phyloP scores from a whole-genome alignment of 768 basidiomycete genomes.

The Lactarius pseudohatsudake region DNA sequence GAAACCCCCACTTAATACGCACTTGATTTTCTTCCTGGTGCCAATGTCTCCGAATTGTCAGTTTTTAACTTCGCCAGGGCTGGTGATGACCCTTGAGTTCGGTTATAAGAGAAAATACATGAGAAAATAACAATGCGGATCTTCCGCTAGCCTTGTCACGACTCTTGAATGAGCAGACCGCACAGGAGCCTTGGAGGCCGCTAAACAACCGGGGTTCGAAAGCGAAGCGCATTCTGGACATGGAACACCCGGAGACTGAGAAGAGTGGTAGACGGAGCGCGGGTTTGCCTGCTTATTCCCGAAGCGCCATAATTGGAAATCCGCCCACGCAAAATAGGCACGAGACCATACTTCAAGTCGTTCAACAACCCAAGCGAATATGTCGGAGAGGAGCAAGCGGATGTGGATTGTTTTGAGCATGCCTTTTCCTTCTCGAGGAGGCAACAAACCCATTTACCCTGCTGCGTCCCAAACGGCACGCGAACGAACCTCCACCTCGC shows the following conservation, averaged over 20 bases:
- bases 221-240: slow-evolving; percentile 1
- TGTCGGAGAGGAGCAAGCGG: slow-evolving; percentile 32
- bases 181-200: slow-evolving; percentile 14
- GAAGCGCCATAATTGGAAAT: slow-evolving; percentile 3
- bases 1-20: slow-evolving; percentile 38
- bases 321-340: background rate
- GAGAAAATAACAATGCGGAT: slow-evolving; percentile 20
- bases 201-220: slow-evolving; percentile 1
- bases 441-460: slow-evolving; percentile 5
- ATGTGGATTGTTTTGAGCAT: slow-evolving; percentile 38
- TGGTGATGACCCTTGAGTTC: slow-evolving; percentile 25
- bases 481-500: background rate
- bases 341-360: background rate
- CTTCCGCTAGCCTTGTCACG: background rate
- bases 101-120: slow-evolving; percentile 26
- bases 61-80: slow-evolving; percentile 4
- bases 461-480: background rate
- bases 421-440: slow-evolving; percentile 35
- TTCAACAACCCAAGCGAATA: background rate
- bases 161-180: background rate
- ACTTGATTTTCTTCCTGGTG: slow-evolving; percentile 20
- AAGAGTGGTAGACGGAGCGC: background rate
- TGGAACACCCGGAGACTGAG: slow-evolving; percentile 9
- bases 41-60: slow-evolving; percentile 6
- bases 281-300: slow-evolving; percentile 1